phyloP scores from a whole-genome alignment of 192 early-diverging fungal species.

The Mortierella antarctica region DNA sequence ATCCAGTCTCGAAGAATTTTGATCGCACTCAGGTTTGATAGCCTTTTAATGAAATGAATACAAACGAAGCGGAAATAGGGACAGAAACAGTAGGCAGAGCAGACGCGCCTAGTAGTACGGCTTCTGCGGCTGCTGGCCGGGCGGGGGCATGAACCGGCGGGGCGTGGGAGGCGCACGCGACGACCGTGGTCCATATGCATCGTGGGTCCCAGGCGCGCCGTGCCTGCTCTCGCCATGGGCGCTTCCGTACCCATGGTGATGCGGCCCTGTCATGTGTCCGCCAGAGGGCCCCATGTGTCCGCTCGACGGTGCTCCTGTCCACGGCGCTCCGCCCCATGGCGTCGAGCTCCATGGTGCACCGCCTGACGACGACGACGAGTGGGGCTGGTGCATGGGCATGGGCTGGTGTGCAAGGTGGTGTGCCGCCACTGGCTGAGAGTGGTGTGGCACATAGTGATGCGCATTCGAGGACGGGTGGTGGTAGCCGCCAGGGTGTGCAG shows the following conservation, averaged over 20 bases:
- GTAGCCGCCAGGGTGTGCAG: conserved; percentile 28
- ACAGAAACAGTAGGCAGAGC: not conserved
- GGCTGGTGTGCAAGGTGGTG: conserved; percentile 26
- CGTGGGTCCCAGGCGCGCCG: conserved; percentile 26
- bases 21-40: not conserved
- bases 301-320: conserved; percentile 37
- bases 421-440: conserved; percentile 18
- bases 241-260: conserved; percentile 25
- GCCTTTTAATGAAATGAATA: not conserved
- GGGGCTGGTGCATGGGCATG: conserved; percentile 32
- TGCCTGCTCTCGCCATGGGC: conserved; percentile 29
- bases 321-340: conserved; percentile 45
- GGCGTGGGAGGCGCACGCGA: conserved; percentile 50
- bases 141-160: conserved; percentile 48
- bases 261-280: conserved; percentile 50
- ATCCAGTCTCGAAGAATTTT: not conserved
- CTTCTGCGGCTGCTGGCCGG: conserved; percentile 41
- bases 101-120: conserved; percentile 23
- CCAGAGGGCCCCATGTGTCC: conserved; percentile 45
- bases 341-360: conserved; percentile 41
- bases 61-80: not conserved
- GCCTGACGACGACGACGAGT: conserved; percentile 26
- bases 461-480: conserved; percentile 9
- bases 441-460: conserved; percentile 48
- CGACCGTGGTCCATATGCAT: conserved; percentile 33